Base-by-base conservation (phyloP, 805 yeast genomes). In the Teunomyces pallodes region DNA sequence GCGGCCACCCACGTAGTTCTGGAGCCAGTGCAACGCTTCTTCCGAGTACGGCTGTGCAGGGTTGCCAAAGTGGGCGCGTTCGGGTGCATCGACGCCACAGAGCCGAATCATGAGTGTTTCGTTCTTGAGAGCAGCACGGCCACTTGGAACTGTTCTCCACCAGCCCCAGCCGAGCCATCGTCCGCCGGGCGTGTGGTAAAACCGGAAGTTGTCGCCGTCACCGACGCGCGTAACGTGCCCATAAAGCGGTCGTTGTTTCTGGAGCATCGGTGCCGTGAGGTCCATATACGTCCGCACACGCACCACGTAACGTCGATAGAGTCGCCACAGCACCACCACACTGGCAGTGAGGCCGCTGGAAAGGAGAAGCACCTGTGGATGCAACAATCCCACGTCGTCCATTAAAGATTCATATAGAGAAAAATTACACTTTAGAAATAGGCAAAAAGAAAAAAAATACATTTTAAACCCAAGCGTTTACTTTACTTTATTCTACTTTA, bases 21-120 rank as follows among this genome's bases (percentile, higher is more conserved):
- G 72, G 30, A 94, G 70, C 97, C 97, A 94, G 4, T 59, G 60
- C 47, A 91, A 65, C 0, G 97, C 94, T 55, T 94, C 97, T 36
- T 83, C 88, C 31, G 94, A 82, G 61, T 67, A 87, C 0, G 94
- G 92, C 62, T 94, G 99, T 0, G 96, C 86, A 0, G 95, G 90
- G 51, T 87, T 86, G 0, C 99, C 99, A 66, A 89, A 94, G 70
- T 94, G 97, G 1, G 96, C 80, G 38, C 95, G 73, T 61, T 94
- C 99, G 1, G 99, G 99, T 0, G 99, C 99, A 74, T 94, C 99
- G 12, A 92, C 85, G 0, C 97, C 99, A 66, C 94, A 87, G 16
- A 94, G 69, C 42, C 99, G 75, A 4, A 94, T 80, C 65, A 86
- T 84, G 32, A 94, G 70, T 0, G 99, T 94, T 54, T 84, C 74